Evolutionary conservation across 2,329 filamentous ascomycete genomes (phyloP).

Genomic region (Hirsutella minnesotensis): DNA sequence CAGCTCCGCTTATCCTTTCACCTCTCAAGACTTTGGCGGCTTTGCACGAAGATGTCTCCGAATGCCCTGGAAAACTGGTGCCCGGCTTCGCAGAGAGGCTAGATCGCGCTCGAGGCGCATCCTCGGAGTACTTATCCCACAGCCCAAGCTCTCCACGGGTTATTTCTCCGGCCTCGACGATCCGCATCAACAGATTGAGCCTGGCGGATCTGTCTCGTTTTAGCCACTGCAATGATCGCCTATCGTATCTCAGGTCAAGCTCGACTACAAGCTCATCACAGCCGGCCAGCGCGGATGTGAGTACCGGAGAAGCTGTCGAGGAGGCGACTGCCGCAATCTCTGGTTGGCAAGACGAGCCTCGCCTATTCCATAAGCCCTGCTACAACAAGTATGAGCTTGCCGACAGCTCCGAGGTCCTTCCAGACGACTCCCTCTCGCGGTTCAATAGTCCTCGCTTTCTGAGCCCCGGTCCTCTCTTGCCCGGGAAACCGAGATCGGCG

Average conservation of each 20-base stretch:
- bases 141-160: slow-evolving; percentile 9
- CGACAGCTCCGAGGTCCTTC: slow-evolving; percentile 15
- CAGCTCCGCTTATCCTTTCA: neutral
- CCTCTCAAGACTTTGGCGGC: slow-evolving; percentile 8
- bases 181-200: slow-evolving; percentile 11
- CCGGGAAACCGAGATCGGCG: neutral
- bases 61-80: neutral
- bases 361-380: slow-evolving; percentile 6
- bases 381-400: slow-evolving; percentile 15
- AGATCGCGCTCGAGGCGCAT: slow-evolving; percentile 11
- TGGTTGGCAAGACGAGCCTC: slow-evolving; percentile 14
- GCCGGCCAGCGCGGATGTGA: slow-evolving; percentile 6
- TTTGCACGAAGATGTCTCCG: slow-evolving; percentile 7
- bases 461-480: neutral
- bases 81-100: neutral
- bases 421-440: slow-evolving; percentile 11
- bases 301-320: slow-evolving; percentile 9
- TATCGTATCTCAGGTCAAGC: slow-evolving; percentile 17
- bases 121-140: slow-evolving; percentile 19
- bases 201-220: slow-evolving; percentile 17
- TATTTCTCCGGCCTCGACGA: slow-evolving; percentile 16
- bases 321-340: slow-evolving; percentile 14
- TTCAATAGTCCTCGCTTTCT: neutral
- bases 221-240: slow-evolving; percentile 14
- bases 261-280: slow-evolving; percentile 11